Evolutionary conservation across 352 stramenopile species (phyloP), one percentile per base, ranked within the genome.

Genomic region (Albugo laibachii): DNA sequence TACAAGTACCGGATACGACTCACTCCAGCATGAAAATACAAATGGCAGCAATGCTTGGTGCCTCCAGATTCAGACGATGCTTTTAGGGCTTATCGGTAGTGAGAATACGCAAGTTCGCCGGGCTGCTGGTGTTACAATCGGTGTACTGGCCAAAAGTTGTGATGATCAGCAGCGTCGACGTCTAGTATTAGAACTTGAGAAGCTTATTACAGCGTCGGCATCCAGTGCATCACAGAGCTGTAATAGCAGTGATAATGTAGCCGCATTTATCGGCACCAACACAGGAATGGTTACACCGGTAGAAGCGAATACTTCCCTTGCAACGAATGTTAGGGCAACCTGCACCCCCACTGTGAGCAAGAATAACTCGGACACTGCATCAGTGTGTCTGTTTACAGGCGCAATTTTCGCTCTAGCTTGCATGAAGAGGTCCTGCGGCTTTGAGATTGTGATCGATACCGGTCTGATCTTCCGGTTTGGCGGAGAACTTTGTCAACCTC

Each of bases 381-480:
- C 24, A 31, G 24, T 31, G 24, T 31, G 24, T 36, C 40, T 83
- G 6, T 67, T 63, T 15, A 68, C 78, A 24, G 76, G 73, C 0
- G 70, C 67, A 36, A 69, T 72, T 4, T 86, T 88, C 57, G 72
- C 78, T 13, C 55, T 88, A 41, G 74, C 78, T 0, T 83, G 71
- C 27, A 83, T 92, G 19, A 92, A 88, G 44, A 64, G 78, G 15
- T 55, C 55, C 36, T 92, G 78, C 53, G 78, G 78, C 0, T 88
- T 74, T 5, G 63, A 70, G 2, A 69, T 86, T n/a, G 63, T 63
- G 2, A 66, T 92, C 8, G 76, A 92, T 47, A 80, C 73, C 2
- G 61, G 60, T 6, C 55, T 92, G 13, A 78, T 92, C 49, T 82
- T 83, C 36, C 59, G 66, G 0, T 74, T 86, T 56, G 67, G 68